Percentiles rank a stretch among this genome's conserved stretches.
Conservation (phyloP, 169 alveolate species). For the Eimeria necatrix region DNA sequence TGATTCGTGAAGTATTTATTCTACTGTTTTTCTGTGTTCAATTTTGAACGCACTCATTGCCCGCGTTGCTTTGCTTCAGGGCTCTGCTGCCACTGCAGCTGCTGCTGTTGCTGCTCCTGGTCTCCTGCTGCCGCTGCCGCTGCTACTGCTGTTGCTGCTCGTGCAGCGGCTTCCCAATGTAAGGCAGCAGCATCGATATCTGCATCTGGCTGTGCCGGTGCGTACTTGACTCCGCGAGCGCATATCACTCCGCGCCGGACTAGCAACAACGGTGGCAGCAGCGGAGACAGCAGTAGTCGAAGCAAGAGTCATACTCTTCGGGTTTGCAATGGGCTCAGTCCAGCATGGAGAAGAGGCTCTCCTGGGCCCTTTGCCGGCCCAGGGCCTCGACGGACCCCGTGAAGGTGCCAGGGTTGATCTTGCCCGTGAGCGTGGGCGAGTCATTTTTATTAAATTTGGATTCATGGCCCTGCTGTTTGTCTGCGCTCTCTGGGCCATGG, state of each 20-base stretch:
- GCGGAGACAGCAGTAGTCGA: slow-evolving; percentile 14
- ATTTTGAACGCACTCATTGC: too few species aligned
- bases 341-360: slow-evolving; percentile 2
- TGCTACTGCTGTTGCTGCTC: slow-evolving; percentile 15
- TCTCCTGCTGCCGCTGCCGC: not conserved
- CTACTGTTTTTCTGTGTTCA: too few species aligned
- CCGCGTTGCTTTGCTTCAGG: too few species aligned
- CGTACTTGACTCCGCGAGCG: not conserved
- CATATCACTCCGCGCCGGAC: not conserved
- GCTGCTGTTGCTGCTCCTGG: not conserved
- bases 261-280: not conserved
- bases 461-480: slow-evolving; percentile 23
- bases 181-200: not conserved
- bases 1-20: too few species aligned
- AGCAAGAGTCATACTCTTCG: not conserved
- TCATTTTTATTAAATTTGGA: not conserved
- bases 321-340: not conserved
- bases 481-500: not conserved
- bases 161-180: not conserved
- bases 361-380: not conserved
- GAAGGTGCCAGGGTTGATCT: not conserved
- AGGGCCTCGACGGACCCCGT: not conserved
- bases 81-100: slow-evolving; percentile 1
- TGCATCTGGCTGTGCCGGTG: not conserved
- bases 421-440: not conserved